These are phyloP conservation scores for Lumnitzera littorea DNA, from an alignment of 345 rosid genomes.

Conservation along the genomic window DNA sequence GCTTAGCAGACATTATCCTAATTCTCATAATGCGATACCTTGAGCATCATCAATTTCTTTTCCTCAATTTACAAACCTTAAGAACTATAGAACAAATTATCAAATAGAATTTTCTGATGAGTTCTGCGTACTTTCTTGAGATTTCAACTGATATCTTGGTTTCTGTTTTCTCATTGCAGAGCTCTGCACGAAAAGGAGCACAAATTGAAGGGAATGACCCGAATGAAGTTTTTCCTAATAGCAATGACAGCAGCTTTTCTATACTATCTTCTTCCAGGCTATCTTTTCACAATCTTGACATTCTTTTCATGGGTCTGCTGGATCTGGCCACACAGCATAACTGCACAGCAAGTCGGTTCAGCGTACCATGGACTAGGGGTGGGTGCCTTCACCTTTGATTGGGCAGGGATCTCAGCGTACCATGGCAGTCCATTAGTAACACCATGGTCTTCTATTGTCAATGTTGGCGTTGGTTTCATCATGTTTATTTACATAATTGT, in stretches of 20 bases:
- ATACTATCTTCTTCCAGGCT: constrained; percentile 84
- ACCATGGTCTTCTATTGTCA: constrained; percentile 86
- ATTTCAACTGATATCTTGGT: background rate
- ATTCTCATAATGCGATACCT: too few relatives aligned
- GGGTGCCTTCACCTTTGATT: constrained; percentile 91
- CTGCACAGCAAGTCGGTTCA: constrained; percentile 97
- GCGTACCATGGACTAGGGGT: constrained; percentile 94
- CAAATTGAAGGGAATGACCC: constrained; percentile 43
- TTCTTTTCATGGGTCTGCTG: constrained; percentile 99
- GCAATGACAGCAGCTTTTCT: constrained; percentile 59
- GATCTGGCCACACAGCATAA: constrained; percentile 78
- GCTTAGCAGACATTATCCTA: too few relatives aligned
- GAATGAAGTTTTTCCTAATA: constrained; percentile 78
- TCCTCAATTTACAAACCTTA: too few relatives aligned
- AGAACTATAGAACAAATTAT: too few relatives aligned
- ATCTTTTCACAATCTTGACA: constrained; percentile 76
- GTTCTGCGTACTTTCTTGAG: too few relatives aligned
- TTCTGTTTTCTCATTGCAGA: constrained; percentile 27
- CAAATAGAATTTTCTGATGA: too few relatives aligned
- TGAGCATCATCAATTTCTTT: too few relatives aligned
- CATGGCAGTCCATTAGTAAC: constrained; percentile 96
- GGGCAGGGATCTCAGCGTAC: constrained; percentile 99
- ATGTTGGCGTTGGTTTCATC: constrained; percentile 82
- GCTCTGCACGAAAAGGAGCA: constrained; percentile 90
- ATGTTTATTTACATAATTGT: constrained; percentile 89